phyloP scores from a whole-genome alignment of 257 asterid genomes.

The Eucommia ulmoides region DNA sequence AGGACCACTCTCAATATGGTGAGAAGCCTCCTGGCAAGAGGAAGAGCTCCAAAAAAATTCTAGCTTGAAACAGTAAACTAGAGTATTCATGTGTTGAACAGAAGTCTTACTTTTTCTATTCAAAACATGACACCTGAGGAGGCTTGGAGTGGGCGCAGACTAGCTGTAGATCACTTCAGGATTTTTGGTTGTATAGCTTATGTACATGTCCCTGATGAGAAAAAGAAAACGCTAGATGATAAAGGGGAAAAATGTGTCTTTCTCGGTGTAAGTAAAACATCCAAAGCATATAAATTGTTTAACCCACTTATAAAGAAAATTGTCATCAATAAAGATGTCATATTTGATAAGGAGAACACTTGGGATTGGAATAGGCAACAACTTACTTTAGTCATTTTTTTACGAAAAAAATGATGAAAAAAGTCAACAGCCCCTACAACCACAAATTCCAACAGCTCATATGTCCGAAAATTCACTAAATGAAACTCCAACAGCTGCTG shows the following conservation, averaged over 20 bases:
- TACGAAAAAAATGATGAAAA: not conserved
- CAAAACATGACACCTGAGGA: not conserved
- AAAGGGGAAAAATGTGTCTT: too few relatives aligned
- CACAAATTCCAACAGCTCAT: not conserved
- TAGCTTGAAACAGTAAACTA: not conserved
- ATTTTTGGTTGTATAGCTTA: too few relatives aligned
- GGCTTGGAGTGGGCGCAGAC: too few relatives aligned
- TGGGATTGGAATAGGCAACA: too few relatives aligned
- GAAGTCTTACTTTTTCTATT: not conserved
- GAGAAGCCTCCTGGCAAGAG: not conserved
- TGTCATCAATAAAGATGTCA: too few relatives aligned
- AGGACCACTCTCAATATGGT: not conserved
- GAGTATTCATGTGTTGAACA: conserved; percentile 2
- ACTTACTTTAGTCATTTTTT: not conserved
- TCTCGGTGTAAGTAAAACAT: too few relatives aligned
- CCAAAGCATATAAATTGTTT: too few relatives aligned
- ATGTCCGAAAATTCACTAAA: not conserved
- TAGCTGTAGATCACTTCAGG: not conserved
- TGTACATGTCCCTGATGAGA: too few relatives aligned
- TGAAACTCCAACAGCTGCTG: not conserved
- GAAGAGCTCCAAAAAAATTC: not conserved
- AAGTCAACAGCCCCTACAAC: not conserved
- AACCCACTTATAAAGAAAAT: too few relatives aligned
- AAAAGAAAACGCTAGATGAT: too few relatives aligned
- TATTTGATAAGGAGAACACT: too few relatives aligned